Conservation (phyloP, 2,329 filamentous ascomycete genomes). For the Bertia moriformis region DNA sequence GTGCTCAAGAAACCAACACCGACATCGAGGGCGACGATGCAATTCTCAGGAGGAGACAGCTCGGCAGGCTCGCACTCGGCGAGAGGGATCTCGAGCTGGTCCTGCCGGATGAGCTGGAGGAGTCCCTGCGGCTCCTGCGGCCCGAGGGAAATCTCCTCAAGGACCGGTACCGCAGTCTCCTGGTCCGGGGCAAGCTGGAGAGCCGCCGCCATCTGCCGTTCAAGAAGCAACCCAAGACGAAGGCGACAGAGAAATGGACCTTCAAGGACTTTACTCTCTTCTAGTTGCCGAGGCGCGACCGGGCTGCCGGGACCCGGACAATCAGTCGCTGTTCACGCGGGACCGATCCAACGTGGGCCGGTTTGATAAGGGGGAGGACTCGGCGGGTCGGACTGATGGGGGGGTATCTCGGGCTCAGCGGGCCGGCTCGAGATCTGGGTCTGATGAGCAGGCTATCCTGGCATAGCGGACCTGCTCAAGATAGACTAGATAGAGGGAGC, state of each 20-base stretch:
- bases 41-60: conserved; percentile 53
- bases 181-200: conserved; percentile 82
- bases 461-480: too few species aligned
- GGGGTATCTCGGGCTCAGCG: too few species aligned
- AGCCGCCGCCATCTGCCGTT: conserved; percentile 64
- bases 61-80: conserved; percentile 57
- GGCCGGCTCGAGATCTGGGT: too few species aligned
- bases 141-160: conserved; percentile 92
- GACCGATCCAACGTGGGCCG: too few species aligned
- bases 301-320: too few species aligned
- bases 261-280: conserved; percentile 77
- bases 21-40: conserved; percentile 44
- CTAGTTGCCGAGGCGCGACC: too few species aligned
- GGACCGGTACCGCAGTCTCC: conserved; percentile 77
- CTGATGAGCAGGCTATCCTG: too few species aligned
- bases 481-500: too few species aligned
- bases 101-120: conserved; percentile 67
- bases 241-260: conserved; percentile 87
- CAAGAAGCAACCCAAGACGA: conserved; percentile 67
- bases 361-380: too few species aligned
- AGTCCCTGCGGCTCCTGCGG: conserved; percentile 68
- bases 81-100: conserved; percentile 71
- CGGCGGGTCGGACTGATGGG: too few species aligned
- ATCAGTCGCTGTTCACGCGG: too few species aligned
- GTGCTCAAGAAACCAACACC: conserved; percentile 26